Percentiles rank a stretch among this genome's conserved stretches.
phyloP scores from a whole-genome alignment of 768 basidiomycete species.

The Tylopilus felleus region DNA sequence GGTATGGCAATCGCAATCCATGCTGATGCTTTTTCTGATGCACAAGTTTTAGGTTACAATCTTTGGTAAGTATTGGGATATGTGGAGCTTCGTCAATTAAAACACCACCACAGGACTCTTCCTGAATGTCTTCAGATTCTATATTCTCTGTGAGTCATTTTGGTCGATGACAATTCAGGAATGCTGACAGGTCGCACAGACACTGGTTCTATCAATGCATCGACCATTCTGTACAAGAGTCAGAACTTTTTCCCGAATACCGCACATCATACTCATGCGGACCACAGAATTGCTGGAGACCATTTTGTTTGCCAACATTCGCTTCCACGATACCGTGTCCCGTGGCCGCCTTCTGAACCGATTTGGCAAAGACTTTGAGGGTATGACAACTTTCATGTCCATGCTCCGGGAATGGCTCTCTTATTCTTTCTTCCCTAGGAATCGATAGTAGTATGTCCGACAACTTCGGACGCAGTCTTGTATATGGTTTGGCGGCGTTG shows the following conservation, averaged over 20 bases:
- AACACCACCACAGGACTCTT: conserved; percentile 41
- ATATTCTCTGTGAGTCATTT: conserved; percentile 60
- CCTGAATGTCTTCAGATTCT: conserved; percentile 60
- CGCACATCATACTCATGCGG: conserved; percentile 12
- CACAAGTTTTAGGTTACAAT: conserved; percentile 35
- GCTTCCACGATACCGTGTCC: conserved; percentile 91
- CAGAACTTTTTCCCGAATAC: neutral
- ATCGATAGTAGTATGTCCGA: conserved; percentile 83
- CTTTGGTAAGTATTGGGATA: conserved; percentile 27
- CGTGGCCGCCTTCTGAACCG: conserved; percentile 80
- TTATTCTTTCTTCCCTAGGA: conserved; percentile 39
- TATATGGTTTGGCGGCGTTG: conserved; percentile 63
- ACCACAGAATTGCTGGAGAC: conserved; percentile 58
- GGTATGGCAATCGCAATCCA: conserved; percentile 33
- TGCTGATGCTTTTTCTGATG: conserved; percentile 10
- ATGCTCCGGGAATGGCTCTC: neutral
- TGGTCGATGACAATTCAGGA: neutral
- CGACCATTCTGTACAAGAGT: conserved; percentile 73
- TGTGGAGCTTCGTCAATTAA: neutral
- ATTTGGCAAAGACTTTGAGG: conserved; percentile 90
- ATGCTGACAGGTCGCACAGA: conserved; percentile 37
- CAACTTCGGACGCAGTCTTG: conserved; percentile 77
- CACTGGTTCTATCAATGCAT: conserved; percentile 79
- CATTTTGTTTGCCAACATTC: conserved; percentile 82
- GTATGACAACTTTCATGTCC: conserved; percentile 15